phyloP scores from a whole-genome alignment of 2,329 filamentous ascomycete genomes.

The Camptophora hylomeconis region DNA sequence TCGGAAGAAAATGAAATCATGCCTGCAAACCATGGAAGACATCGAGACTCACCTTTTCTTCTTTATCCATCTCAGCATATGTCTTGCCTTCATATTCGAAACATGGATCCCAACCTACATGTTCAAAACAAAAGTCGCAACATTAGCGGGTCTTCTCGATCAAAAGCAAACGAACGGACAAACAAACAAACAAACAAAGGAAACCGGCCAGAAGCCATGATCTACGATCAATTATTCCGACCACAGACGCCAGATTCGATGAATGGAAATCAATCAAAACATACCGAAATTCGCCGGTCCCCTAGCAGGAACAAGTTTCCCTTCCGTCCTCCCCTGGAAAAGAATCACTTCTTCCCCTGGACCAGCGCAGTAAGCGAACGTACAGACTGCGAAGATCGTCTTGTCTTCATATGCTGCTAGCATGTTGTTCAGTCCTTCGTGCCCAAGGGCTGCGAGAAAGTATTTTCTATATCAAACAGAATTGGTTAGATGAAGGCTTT shows the following conservation, averaged over 20 bases:
- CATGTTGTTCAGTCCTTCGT: slow-evolving; percentile 76
- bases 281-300: slow-evolving; percentile 73
- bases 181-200: too few species aligned
- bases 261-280: too few species aligned
- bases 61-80: slow-evolving; percentile 88
- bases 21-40: not conserved
- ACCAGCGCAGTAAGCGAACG: slow-evolving; percentile 81
- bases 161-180: too few species aligned
- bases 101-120: slow-evolving; percentile 83
- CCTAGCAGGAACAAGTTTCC: slow-evolving; percentile 72
- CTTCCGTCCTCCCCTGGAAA: slow-evolving; percentile 82
- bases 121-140: too few species aligned
- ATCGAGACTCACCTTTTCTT: slow-evolving; percentile 68
- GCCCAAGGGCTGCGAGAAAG: slow-evolving; percentile 75
- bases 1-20: slow-evolving; percentile 3
- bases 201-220: too few species aligned
- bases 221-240: too few species aligned
- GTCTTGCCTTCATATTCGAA: slow-evolving; percentile 91
- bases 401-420: slow-evolving; percentile 83
- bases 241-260: too few species aligned
- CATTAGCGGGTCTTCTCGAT: too few species aligned
- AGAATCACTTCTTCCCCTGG: slow-evolving; percentile 72
- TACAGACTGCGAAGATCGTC: slow-evolving; percentile 84
- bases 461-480: slow-evolving; percentile 69
- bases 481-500: too few species aligned